Percentiles rank a stretch among this genome's conserved stretches.
Conservation (phyloP, 148 eudicot species). For the Rhododendron vialii region DNA sequence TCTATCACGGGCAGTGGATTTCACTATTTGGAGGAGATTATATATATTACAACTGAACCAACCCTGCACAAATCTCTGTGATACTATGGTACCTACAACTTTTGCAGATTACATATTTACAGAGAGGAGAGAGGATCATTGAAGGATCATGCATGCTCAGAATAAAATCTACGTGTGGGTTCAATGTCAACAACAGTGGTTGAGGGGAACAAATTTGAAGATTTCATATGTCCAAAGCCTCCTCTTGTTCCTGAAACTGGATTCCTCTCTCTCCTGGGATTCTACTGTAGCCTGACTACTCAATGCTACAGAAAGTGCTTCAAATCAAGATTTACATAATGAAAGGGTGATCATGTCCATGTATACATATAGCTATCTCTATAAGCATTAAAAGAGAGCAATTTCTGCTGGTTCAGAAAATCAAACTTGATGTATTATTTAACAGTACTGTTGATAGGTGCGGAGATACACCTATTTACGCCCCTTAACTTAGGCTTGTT, state of each 20-base stretch:
- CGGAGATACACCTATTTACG: no score
- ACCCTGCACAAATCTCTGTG: neutral
- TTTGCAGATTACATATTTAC: neutral
- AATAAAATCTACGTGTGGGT: neutral
- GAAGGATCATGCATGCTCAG: neutral
- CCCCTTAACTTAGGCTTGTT: no score
- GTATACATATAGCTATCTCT: neutral
- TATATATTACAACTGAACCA: neutral
- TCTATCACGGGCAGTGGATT: neutral
- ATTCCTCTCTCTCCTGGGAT: neutral
- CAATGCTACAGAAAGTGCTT: neutral
- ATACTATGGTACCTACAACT: neutral
- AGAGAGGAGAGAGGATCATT: neutral
- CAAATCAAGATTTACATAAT: neutral
- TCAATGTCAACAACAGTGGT: neutral
- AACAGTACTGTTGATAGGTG: no score
- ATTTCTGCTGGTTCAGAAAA: neutral
- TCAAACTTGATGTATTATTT: neutral
- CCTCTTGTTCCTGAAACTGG: neutral
- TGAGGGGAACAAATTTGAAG: neutral
- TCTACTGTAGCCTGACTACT: neutral
- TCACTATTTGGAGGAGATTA: neutral
- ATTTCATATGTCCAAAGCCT: neutral
- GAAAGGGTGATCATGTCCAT: neutral
- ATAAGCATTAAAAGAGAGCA: neutral